phyloP scores from a whole-genome alignment of 495 filamentous ascomycete species.

The Trichoderma asperelloides region DNA sequence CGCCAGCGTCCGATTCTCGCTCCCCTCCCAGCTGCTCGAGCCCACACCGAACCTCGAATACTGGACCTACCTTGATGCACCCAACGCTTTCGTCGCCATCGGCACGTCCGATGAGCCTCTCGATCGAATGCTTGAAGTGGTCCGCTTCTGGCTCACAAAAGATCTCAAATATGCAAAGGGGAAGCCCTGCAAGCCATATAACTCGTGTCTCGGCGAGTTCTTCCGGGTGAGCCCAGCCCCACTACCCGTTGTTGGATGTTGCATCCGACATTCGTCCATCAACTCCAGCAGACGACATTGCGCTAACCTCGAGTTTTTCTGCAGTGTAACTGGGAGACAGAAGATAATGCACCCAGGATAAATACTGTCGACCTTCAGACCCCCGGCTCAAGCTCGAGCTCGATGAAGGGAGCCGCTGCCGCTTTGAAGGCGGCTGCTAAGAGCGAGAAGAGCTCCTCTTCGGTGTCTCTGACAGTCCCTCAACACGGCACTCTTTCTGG shows the following conservation, averaged over 20 bases:
- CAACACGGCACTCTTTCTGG: constrained; percentile 31
- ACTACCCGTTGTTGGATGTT: not conserved
- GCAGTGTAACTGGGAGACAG: constrained; percentile 89
- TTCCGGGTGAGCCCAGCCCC: constrained; percentile 62
- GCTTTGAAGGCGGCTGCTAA: constrained; percentile 20
- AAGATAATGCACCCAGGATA: constrained; percentile 51
- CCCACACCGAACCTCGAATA: constrained; percentile 96
- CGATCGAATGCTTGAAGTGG: constrained; percentile 84
- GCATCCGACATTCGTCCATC: not conserved
- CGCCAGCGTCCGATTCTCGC: constrained; percentile 87
- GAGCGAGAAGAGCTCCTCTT: constrained; percentile 10
- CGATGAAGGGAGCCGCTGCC: constrained; percentile 20
- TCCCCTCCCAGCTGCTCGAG: constrained; percentile 90
- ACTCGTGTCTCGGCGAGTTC: constrained; percentile 94
- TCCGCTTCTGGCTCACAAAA: constrained; percentile 98
- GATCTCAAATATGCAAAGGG: constrained; percentile 98
- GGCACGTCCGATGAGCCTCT: constrained; percentile 85
- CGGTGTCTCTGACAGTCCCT: constrained; percentile 28
- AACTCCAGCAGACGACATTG: constrained; percentile 7
- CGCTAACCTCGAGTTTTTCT: not conserved
- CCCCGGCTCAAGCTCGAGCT: constrained; percentile 36
- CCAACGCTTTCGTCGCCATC: constrained; percentile 92
- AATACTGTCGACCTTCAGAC: constrained; percentile 29
- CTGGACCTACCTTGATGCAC: constrained; percentile 95
- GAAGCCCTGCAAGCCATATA: constrained; percentile 97